Conservation (phyloP, 2,329 filamentous ascomycete genomes). For the Aspergillus fischeri region DNA sequence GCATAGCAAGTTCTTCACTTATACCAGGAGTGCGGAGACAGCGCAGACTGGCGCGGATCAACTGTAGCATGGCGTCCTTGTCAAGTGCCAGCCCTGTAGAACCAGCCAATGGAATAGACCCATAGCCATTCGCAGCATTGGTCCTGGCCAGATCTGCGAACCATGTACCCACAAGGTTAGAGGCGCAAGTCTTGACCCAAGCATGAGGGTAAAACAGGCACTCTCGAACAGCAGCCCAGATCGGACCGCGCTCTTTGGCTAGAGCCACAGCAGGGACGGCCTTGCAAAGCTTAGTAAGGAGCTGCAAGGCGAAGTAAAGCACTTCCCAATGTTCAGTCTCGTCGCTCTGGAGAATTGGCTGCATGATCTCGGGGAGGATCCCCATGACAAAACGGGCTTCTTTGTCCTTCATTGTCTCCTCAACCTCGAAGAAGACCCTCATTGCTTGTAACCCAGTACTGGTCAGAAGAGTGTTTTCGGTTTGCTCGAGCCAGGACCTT, state of each 20-base stretch:
- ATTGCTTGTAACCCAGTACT: conserved; percentile 76
- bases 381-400: conserved; percentile 60
- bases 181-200: conserved; percentile 71
- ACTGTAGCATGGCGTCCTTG: conserved; percentile 58
- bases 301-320: conserved; percentile 67
- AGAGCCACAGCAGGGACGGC: conserved; percentile 63
- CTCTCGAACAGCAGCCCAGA: conserved; percentile 68
- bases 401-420: conserved; percentile 60
- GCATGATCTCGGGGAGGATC: conserved; percentile 54
- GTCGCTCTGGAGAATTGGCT: conserved; percentile 45
- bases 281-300: conserved; percentile 64
- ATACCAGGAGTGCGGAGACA: conserved; percentile 61
- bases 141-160: conserved; percentile 72
- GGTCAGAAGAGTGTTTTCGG: conserved; percentile 66
- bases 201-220: conserved; percentile 69
- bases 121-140: conserved; percentile 51
- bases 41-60: conserved; percentile 54
- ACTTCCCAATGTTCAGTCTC: conserved; percentile 62
- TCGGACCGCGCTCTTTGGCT: conserved; percentile 52
- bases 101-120: conserved; percentile 60
- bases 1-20: conserved; percentile 70
- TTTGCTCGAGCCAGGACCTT: conserved; percentile 70
- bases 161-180: conserved; percentile 70
- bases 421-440: conserved; percentile 73
- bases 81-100: conserved; percentile 67